Conservation (phyloP, 2,329 filamentous ascomycete genomes). For the Botryosphaeria dothidea region DNA sequence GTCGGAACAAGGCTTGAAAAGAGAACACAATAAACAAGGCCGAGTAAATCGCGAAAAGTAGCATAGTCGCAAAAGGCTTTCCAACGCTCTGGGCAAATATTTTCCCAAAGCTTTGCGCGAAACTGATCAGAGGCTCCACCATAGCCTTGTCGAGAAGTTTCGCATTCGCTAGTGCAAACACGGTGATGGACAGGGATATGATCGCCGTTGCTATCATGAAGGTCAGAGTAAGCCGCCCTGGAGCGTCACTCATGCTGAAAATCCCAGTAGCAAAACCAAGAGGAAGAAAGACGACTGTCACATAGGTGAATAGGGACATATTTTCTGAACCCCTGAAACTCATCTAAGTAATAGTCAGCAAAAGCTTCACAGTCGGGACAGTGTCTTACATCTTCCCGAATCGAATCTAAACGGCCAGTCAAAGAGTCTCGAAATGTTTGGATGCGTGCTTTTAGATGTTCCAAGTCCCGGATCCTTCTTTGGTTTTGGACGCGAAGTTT, state of each 20-base stretch:
- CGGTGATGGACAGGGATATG: background rate
- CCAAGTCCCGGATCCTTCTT: background rate
- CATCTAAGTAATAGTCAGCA: conserved; percentile 5
- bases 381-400: conserved; percentile 10
- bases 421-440: conserved; percentile 23
- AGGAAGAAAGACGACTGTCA: conserved; percentile 38
- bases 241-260: conserved; percentile 33
- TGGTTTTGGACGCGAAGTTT: conserved; percentile 19
- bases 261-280: conserved; percentile 33
- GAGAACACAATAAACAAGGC: no score
- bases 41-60: no score
- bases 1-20: no score
- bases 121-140: no score
- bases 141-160: no score
- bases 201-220: background rate
- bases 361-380: no score
- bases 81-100: no score
- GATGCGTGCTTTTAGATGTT: conserved; percentile 12
- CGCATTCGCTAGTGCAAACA: background rate
- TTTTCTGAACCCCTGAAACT: conserved; percentile 27
- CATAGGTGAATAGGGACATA: conserved; percentile 36
- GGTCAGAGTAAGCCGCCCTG: conserved; percentile 1
- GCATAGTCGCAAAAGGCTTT: no score
- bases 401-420: conserved; percentile 22
- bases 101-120: no score